A percentile compares a stretch with the other conserved stretches of the same genome.
phyloP scores from a whole-genome alignment of 1,284 basidiomycete genomes.

The Apiotrichum mycotoxinovorans region DNA sequence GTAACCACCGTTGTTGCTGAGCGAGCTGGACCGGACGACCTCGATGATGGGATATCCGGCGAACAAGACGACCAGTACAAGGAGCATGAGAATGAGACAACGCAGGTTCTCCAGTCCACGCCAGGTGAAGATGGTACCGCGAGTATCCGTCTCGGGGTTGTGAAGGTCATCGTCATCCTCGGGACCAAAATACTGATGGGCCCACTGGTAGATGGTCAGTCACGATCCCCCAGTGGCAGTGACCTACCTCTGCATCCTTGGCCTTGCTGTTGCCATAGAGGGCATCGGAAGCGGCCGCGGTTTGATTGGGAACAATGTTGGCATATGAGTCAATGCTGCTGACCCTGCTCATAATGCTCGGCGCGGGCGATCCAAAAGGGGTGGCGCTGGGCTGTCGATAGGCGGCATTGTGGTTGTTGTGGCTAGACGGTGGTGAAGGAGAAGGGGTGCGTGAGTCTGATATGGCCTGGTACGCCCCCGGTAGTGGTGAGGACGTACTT shows the following conservation, averaged over 20 bases:
- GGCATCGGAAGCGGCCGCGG: too few species aligned
- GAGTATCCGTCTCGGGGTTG: constrained; percentile 48
- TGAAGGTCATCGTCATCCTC: constrained; percentile 52
- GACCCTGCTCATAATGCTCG: too few species aligned
- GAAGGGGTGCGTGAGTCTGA: too few species aligned
- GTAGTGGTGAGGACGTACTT: too few species aligned
- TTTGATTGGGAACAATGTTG: too few species aligned
- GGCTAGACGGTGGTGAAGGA: too few species aligned
- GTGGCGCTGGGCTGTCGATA: too few species aligned
- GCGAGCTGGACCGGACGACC: constrained; percentile 48
- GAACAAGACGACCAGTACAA: constrained; percentile 64
- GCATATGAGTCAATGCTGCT: too few species aligned
- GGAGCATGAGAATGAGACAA: constrained; percentile 63
- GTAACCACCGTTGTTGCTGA: constrained; percentile 31
- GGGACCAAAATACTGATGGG: constrained; percentile 22
- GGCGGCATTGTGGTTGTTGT: too few species aligned
- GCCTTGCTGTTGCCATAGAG: neutral
- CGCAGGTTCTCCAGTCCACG: constrained; percentile 73
- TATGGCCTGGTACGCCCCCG: too few species aligned
- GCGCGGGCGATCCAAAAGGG: too few species aligned
- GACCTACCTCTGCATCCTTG: neutral
- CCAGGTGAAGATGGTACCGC: constrained; percentile 63
- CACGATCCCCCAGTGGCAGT: neutral
- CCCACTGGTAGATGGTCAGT: neutral
- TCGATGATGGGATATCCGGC: constrained; percentile 71